Evolutionary conservation across 2,329 filamentous ascomycete species (phyloP).

Genomic region (Ophiocordyceps australis): DNA sequence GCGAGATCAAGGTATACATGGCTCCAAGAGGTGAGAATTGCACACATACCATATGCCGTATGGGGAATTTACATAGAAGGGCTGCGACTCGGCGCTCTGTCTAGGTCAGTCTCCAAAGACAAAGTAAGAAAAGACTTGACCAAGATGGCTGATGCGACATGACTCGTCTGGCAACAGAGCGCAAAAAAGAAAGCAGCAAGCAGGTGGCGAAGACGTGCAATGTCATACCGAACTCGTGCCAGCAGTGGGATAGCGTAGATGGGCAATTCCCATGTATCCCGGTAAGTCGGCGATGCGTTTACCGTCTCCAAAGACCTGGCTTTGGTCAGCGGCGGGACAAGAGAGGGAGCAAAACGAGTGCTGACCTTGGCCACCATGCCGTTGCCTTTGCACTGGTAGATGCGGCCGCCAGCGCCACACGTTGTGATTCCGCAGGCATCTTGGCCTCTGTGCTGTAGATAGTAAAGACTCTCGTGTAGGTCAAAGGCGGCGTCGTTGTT

Average conservation of each 20-base stretch:
- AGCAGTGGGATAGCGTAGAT: constrained; percentile 78
- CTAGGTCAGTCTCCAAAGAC: too few species aligned
- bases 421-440: constrained; percentile 78
- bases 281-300: constrained; percentile 39
- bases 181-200: constrained; percentile 1
- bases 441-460: constrained; percentile 53
- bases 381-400: constrained; percentile 82
- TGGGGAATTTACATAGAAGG: constrained; percentile 73
- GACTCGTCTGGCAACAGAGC: too few species aligned
- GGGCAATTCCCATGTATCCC: constrained; percentile 68
- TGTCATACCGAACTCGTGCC: constrained; percentile 45
- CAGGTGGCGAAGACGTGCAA: constrained; percentile 1
- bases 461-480: constrained; percentile 54
- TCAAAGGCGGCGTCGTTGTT: constrained; percentile 36
- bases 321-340: constrained; percentile 1
- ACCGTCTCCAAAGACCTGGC: constrained; percentile 65
- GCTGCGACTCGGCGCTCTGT: constrained; percentile 73
- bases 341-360: constrained; percentile 9
- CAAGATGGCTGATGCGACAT: too few species aligned
- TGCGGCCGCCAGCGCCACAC: constrained; percentile 51
- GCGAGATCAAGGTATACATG: too few species aligned
- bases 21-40: too few species aligned
- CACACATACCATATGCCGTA: constrained; percentile 58
- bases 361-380: constrained; percentile 40
- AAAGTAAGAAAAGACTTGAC: too few species aligned